Base-by-base conservation (phyloP, 2,329 filamentous ascomycete genomes). In the Zasmidium angulare region DNA sequence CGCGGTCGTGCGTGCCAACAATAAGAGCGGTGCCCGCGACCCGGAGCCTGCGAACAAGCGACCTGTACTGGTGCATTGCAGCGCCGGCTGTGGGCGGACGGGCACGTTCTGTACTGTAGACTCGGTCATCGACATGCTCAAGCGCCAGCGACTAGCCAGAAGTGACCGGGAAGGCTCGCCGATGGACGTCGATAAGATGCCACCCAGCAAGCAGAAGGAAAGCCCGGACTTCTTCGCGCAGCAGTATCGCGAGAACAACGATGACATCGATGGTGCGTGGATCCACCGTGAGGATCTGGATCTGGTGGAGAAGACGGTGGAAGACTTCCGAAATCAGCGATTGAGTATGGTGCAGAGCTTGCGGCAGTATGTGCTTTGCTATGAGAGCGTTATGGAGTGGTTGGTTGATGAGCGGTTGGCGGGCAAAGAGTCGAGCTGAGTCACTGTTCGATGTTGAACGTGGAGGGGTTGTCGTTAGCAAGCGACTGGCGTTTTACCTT, bases 71-170 rank as follows among this genome's bases (percentile, higher is more conserved):
- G 93, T 99, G 0, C 95, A 99, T 74, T 99, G 95, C 77, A 96
- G 91, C 55, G 95, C 95, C 2, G 95, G 95, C 0, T 99, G 95
- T 76, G 95, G 95, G 0, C 89, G 95, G 14, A 99, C 95, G 0
- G 95, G 95, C 2, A 93, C 95, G 0, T 99, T 98, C 72, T 98
- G 95, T 74, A 96, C 95, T 0, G 92, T 98, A 17, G 95, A 98
- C 73, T 93, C 89, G 43, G 95, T 98, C 9, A 88, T 98, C 58
- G 93, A 97, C 75, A 96, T 97, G 90, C 79, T 99, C 61, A 96
- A 96, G 78, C 86, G 90, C n/a, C 92, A 96, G 75, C 84, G 79
- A 17, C 48, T 64, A 6, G 63, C 63, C 20, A 73, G 60, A 67
- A 26, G 68, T 59, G 53, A 71, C 64, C 26, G 68, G 66, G n/a